Evolutionary conservation across 495 filamentous ascomycete species (phyloP), one percentile per base, ranked within the genome.

Genomic region (Thermothielavioides terrestris): DNA sequence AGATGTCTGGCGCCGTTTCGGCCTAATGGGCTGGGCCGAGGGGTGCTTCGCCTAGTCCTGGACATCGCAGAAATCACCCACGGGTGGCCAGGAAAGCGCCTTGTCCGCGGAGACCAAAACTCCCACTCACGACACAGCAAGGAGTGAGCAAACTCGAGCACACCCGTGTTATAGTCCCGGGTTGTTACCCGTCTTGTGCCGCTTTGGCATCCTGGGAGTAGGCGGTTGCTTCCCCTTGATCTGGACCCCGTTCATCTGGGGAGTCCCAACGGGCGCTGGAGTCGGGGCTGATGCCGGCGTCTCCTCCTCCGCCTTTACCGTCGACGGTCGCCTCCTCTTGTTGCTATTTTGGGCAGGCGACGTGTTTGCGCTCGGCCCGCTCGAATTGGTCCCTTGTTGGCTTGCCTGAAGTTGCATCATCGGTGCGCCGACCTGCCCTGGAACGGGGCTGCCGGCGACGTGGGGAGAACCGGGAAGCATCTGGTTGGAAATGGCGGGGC

Each of bases 291-390:
- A 66, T 31, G 75, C 75, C 3, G 69, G 62, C 5, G 61, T 65
- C 15, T 90, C 86, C 15, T 72, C 77, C 49, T 91, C 88, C 30
- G 75, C 70, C 70, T 94, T 92, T 42, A 91, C 84, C 4, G 79
- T 79, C 50, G 86, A 89, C 9, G 82, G 72, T 34, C 88, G 72
- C 48, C 89, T 76, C 50, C 88, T 80, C 68, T 92, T 90, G 61
- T 83, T 85, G 41, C 76, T 82, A 39, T 76, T 82, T 27, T 83
- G 80, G 46, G 83, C 85, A 9, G 89, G 89, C 45, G 88, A 94
- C 3, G 89, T 91, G 61, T 87, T 94, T 6, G 86, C 84, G 56
- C 85, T 90, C 3, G 81, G 80, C 1, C 77, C 84, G 52, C 82
- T 82, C n/a, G 77, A 84, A 50, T 72, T 77, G 28, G 77, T 79